These are phyloP conservation scores for Sphagnum fallax DNA, from an alignment of 228 moss, liverwort and hornwort genomes.

Conservation along the genomic window DNA sequence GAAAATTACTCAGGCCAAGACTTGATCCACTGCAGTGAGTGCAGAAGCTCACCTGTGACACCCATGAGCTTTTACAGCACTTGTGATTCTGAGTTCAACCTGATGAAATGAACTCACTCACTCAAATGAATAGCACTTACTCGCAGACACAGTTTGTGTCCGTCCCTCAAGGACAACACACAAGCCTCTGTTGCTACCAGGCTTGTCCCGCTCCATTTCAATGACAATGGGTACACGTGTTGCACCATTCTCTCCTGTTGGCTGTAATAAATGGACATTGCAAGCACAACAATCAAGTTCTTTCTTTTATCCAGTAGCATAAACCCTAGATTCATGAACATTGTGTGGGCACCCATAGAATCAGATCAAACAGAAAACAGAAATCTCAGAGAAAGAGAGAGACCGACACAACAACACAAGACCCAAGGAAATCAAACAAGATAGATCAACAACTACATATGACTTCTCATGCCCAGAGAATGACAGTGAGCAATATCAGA, in stretches of 20 bases:
- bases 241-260: conserved; percentile 99
- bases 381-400: too few relatives aligned
- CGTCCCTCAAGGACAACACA: conserved; percentile 87
- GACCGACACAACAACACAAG: too few relatives aligned
- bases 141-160: conserved; percentile 82
- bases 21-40: too few relatives aligned
- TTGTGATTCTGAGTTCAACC: not conserved
- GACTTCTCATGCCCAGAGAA: too few relatives aligned
- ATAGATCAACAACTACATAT: too few relatives aligned
- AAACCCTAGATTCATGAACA: too few relatives aligned
- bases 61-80: not conserved
- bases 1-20: not conserved
- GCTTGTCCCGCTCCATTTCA: conserved; percentile 82
- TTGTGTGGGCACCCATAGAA: too few relatives aligned
- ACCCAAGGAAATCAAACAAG: too few relatives aligned
- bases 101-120: not conserved
- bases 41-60: not conserved
- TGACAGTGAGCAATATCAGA: too few relatives aligned
- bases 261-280: conserved; percentile 21
- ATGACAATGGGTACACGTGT: conserved; percentile 90
- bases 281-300: too few relatives aligned
- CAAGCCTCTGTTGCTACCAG: conserved; percentile 64
- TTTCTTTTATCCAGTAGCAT: too few relatives aligned
- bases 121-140: conserved; percentile 34
- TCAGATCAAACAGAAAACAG: too few relatives aligned